Evolutionary conservation across 2,329 filamentous ascomycete species (phyloP), one percentile per base, ranked within the genome.

Genomic region (Fusarium proliferatum): DNA sequence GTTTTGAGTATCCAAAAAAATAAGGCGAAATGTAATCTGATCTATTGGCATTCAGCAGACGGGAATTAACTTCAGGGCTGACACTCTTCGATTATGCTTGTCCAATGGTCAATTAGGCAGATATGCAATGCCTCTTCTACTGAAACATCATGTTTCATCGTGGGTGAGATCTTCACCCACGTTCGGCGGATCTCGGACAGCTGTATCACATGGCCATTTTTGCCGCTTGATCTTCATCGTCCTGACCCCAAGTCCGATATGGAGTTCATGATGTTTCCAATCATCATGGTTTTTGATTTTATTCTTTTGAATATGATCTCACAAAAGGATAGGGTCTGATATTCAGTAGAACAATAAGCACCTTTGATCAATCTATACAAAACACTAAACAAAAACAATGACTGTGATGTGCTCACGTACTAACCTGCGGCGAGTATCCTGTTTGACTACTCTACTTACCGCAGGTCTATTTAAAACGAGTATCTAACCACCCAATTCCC

Each of bases 301-400:
- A 19, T 21, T 6, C 2, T 16, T 3, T 1, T 38, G 3, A 17
- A 1, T 4, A 2, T n/a, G 3, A 2, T 52, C 2, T 34, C 23
- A 28, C 19, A 1, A 16, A 12, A 17, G 1, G 7, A 2, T n/a
- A 0, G 10, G 5, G 12, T 4, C 6, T 21, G 19, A 2, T 2
- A 11, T 2, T 4, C 1, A 10, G 10, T 6, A 28, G 1, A 55
- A 10, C 1, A 10, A 4, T 12, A 12, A n/a, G 17, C 5, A 12
- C 17, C 2, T 30, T 41, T 4, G 6, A 15, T 38, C 42, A 58
- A 36, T 59, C 33, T 36, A 38, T 59, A 11, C 13, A 59, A 36
- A 51, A 15, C 6, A 16, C 41, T 26, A 23, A 58, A 34, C 33
- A 36, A 38, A 16, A 58, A 34, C 23, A 51, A 38, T 10, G 5